Evolutionary conservation across 1,284 basidiomycete species (phyloP).

Genomic region (Omphalotus olearius): DNA sequence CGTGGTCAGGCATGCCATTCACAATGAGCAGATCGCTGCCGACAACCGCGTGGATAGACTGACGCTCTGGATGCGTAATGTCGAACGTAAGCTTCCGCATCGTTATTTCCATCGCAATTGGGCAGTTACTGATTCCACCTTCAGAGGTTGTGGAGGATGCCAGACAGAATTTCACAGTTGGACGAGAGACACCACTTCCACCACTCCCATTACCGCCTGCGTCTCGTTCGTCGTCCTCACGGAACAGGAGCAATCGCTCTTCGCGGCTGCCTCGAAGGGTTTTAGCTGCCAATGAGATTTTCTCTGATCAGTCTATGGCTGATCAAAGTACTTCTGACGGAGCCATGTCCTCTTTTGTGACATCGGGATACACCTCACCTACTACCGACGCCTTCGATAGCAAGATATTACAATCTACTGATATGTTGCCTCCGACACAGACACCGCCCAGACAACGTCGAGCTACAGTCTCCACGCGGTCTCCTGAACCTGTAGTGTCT

Average conservation of each 20-base stretch:
- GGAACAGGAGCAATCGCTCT: constrained; percentile 36
- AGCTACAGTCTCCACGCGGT: constrained; percentile 60
- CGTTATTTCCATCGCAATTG: not conserved
- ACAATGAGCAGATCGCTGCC: constrained; percentile 44
- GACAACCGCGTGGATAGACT: constrained; percentile 62
- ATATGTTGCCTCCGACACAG: constrained; percentile 15
- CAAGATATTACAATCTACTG: not conserved
- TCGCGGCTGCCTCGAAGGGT: constrained; percentile 55
- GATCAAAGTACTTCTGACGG: constrained; percentile 25
- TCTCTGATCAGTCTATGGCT: constrained; percentile 35
- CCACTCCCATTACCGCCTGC: constrained; percentile 57
- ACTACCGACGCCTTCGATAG: constrained; percentile 10
- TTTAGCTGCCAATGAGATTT: constrained; percentile 68
- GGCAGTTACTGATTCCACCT: constrained; percentile 15
- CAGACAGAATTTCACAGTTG: constrained; percentile 62
- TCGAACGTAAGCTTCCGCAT: constrained; percentile 59
- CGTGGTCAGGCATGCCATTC: constrained; percentile 44
- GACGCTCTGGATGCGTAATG: constrained; percentile 72
- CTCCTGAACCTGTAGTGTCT: constrained; percentile 39
- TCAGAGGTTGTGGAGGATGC: constrained; percentile 75
- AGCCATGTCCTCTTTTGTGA: constrained; percentile 25
- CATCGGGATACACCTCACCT: constrained; percentile 22
- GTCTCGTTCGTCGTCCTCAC: constrained; percentile 37
- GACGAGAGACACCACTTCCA: constrained; percentile 43
- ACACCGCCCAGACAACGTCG: constrained; percentile 55